A percentile compares a stretch with the other conserved stretches of the same genome.
These are phyloP conservation scores for Aspergillus leporis DNA, from an alignment of 495 filamentous ascomycete species.

Conservation along the genomic window DNA sequence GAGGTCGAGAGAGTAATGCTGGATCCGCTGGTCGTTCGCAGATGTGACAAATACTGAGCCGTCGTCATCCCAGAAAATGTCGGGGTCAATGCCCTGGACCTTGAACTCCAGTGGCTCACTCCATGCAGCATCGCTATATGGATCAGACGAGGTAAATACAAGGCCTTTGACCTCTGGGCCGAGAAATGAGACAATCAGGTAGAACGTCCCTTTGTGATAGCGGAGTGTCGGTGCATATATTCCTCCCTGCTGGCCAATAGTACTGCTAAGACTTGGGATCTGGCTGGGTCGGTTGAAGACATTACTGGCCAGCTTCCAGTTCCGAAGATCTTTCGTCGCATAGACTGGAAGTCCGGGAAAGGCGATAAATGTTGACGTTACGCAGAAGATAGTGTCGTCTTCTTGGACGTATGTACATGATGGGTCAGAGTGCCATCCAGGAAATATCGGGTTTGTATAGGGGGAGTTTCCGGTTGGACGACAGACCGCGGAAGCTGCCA, in stretches of 20 bases:
- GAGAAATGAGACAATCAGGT: conserved; percentile 31
- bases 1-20: conserved; percentile 41
- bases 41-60: conserved; percentile 26
- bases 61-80: conserved; percentile 27
- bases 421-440: conserved; percentile 35
- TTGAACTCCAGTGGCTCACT: conserved; percentile 31
- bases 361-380: conserved; percentile 37
- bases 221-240: conserved; percentile 29
- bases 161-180: conserved; percentile 7
- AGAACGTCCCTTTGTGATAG: conserved; percentile 34
- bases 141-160: conserved; percentile 8
- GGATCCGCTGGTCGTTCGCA: conserved; percentile 26
- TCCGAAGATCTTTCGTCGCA: conserved; percentile 31
- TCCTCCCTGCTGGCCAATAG: conserved; percentile 14
- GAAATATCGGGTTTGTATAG: conserved; percentile 20
- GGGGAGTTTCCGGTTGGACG: not conserved
- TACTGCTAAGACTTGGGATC: conserved; percentile 4
- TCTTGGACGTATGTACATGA: conserved; percentile 22
- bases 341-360: conserved; percentile 44
- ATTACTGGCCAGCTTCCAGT: conserved; percentile 29
- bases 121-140: conserved; percentile 24
- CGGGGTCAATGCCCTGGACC: conserved; percentile 28
- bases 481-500: not conserved
- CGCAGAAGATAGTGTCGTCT: conserved; percentile 30
- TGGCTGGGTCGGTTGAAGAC: conserved; percentile 6